A percentile compares a stretch with the other conserved stretches of the same genome.
phyloP scores from a whole-genome alignment of 495 filamentous ascomycete genomes.

The Glonium stellatum region DNA sequence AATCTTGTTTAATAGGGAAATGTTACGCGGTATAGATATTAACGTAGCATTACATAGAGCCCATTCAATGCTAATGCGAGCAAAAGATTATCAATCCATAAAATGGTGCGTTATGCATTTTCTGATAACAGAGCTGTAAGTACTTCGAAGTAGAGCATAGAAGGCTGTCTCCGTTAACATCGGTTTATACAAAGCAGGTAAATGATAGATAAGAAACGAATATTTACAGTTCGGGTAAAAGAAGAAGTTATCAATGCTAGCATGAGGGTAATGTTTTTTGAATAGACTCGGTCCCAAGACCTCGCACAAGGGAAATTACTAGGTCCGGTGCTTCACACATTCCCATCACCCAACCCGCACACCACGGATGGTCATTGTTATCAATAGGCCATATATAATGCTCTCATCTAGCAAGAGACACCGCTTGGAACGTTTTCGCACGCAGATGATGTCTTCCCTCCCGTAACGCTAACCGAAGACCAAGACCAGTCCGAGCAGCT shows the following conservation, averaged over 20 bases:
- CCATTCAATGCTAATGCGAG: too few species aligned
- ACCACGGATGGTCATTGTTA: neutral
- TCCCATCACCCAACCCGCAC: neutral
- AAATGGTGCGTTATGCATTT: too few species aligned
- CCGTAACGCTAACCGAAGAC: slow-evolving; percentile 26
- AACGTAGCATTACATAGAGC: too few species aligned
- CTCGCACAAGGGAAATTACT: neutral
- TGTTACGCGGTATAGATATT: too few species aligned
- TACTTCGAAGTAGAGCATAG: too few species aligned
- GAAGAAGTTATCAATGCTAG: neutral
- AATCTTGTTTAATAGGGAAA: too few species aligned
- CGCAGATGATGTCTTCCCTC: slow-evolving; percentile 23
- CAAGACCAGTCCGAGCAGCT: slow-evolving; percentile 33
- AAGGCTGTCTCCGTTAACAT: too few species aligned
- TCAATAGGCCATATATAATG: neutral
- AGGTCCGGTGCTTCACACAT: neutral
- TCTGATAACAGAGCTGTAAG: too few species aligned
- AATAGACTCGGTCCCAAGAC: too few species aligned
- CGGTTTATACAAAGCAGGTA: too few species aligned
- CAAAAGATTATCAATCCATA: too few species aligned
- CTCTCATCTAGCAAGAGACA: slow-evolving; percentile 11
- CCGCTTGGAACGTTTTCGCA: slow-evolving; percentile 26
- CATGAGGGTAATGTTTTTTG: neutral
- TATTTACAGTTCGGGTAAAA: neutral
- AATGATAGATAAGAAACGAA: neutral